Conservation (phyloP, 805 yeast species). For the Kregervanrija pseudodelftensis region DNA sequence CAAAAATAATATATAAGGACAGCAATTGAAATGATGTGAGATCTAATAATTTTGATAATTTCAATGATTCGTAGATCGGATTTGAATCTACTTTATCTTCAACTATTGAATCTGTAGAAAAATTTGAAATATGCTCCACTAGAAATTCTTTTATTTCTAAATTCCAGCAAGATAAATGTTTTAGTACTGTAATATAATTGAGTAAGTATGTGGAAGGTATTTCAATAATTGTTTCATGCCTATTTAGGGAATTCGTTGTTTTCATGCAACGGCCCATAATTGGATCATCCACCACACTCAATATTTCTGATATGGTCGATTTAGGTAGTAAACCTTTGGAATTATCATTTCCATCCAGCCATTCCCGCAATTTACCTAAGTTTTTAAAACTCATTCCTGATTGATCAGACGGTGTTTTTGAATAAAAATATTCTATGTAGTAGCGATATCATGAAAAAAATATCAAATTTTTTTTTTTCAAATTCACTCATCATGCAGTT, state of each 20-base stretch:
- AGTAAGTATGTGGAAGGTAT: conserved; percentile 54
- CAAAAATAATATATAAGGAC: conserved; percentile 42
- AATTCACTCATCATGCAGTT: not conserved
- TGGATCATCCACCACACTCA: conserved; percentile 34
- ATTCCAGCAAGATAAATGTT: conserved; percentile 29
- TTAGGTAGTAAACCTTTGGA: too few relatives aligned
- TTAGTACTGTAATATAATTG: conserved; percentile 47
- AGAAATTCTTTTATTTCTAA: conserved; percentile 2
- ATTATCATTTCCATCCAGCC: too few relatives aligned
- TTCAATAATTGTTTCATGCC: conserved; percentile 40
- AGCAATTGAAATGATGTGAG: conserved; percentile 57
- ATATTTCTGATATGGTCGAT: conserved; percentile 30
- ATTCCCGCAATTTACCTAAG: too few relatives aligned
- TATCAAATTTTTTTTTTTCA: not conserved
- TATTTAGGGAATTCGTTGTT: conserved; percentile 31
- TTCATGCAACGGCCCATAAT: conserved; percentile 61
- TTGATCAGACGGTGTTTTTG: not conserved
- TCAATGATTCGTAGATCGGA: conserved; percentile 11
- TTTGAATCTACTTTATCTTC: conserved; percentile 2
- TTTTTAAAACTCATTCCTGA: too few relatives aligned
- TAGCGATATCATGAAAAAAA: not conserved
- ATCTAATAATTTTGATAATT: conserved; percentile 28
- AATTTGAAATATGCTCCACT: not conserved
- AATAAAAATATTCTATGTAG: not conserved
- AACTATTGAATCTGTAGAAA: not conserved